Evolutionary conservation across 208 protist species (phyloP).

Genomic region (Trypanosoma brucei): DNA sequence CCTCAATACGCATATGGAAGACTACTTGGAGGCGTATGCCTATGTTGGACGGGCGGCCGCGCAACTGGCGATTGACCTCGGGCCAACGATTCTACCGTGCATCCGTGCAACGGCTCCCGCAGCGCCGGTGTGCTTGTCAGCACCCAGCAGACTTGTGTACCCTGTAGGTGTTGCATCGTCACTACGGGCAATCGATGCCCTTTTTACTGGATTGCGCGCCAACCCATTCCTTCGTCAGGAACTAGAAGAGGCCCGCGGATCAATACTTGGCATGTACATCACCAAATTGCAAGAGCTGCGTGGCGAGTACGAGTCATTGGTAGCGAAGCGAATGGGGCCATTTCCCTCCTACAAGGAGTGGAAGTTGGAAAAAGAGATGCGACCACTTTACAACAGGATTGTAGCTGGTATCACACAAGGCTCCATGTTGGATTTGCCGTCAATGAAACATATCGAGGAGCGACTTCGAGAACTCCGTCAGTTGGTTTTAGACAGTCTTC

Average conservation of each 20-base stretch:
- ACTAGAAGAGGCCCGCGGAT: conserved; percentile 9
- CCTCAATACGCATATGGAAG: conserved; percentile 44
- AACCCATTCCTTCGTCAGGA: conserved; percentile 37
- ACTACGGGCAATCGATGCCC: conserved; percentile 23
- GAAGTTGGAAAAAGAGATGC: conserved; percentile 11
- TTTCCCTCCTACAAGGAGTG: conserved; percentile 13
- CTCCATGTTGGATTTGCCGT: conserved; percentile 22
- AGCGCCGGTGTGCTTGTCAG: conserved; percentile 2
- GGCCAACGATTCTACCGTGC: conserved; percentile 25
- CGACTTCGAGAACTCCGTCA: conserved; percentile 24
- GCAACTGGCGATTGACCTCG: conserved; percentile 39
- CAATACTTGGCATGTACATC: conserved; percentile 24
- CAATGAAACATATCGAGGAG: conserved; percentile 25
- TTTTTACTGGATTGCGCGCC: conserved; percentile 31
- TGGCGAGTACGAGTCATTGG: conserved; percentile 21
- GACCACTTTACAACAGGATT: conserved; percentile 15
- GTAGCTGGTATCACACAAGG: conserved; percentile 15
- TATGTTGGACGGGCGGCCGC: conserved; percentile 31
- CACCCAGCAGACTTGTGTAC: conserved; percentile 8
- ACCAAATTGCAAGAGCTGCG: conserved; percentile 20
- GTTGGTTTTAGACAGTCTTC: conserved; percentile 17
- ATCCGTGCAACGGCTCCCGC: conserved; percentile 20
- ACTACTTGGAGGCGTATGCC: conserved; percentile 32
- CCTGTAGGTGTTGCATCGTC: not conserved
- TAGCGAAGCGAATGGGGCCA: conserved; percentile 10